phyloP scores from a whole-genome alignment of 352 stramenopile species.

The Phytophthora colocasiae region DNA sequence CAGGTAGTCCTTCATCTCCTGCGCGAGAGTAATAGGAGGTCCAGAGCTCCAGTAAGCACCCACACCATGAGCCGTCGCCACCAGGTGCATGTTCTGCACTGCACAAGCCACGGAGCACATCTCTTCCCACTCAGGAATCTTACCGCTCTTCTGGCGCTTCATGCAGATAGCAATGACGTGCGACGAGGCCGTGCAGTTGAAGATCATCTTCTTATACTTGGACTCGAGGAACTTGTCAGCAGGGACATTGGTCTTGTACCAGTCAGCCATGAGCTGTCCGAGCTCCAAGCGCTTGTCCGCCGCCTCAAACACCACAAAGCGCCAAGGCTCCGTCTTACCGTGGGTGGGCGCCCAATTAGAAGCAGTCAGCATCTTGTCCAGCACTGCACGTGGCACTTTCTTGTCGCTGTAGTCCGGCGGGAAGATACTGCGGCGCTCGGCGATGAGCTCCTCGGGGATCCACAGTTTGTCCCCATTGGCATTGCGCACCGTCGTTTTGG shows the following conservation, averaged over 20 bases:
- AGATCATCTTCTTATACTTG: slow-evolving; percentile 84
- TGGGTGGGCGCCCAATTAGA: slow-evolving; percentile 89
- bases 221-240: slow-evolving; percentile 76
- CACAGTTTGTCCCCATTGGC: slow-evolving; percentile 49
- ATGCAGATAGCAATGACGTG: slow-evolving; percentile 89
- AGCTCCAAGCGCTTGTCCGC: slow-evolving; percentile 61
- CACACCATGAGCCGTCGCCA: slow-evolving; percentile 67
- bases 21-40: slow-evolving; percentile 55
- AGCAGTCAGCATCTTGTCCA: slow-evolving; percentile 80
- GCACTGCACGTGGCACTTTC: slow-evolving; percentile 57
- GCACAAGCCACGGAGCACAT: slow-evolving; percentile 76
- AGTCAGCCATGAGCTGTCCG: slow-evolving; percentile 66
- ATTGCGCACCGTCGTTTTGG: slow-evolving; percentile 31
- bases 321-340: slow-evolving; percentile 83
- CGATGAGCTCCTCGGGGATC: slow-evolving; percentile 81
- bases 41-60: slow-evolving; percentile 91
- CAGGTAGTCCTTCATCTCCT: slow-evolving; percentile 88
- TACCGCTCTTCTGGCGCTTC: slow-evolving; percentile 86
- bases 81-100: slow-evolving; percentile 88
- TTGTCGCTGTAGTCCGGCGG: slow-evolving; percentile 63
- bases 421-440: slow-evolving; percentile 79
- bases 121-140: slow-evolving; percentile 85
- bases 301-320: slow-evolving; percentile 77
- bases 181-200: slow-evolving; percentile 71
- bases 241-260: slow-evolving; percentile 75